Conservation (phyloP, 2,329 filamentous ascomycete genomes). For the Aspergillus persii region DNA sequence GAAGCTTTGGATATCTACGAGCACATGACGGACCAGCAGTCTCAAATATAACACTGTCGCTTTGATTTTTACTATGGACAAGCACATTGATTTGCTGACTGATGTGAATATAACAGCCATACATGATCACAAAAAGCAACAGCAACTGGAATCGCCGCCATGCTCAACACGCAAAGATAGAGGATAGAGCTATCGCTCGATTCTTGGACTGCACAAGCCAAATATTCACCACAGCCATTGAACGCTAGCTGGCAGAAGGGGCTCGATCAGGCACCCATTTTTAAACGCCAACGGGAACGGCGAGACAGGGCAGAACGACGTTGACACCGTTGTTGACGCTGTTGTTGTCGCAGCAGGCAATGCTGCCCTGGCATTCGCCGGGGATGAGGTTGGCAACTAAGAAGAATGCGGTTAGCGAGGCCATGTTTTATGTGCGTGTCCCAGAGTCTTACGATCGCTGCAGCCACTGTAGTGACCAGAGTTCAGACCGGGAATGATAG, state of each 20-base stretch:
- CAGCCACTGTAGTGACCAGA: neutral
- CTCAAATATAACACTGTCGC: too few species aligned
- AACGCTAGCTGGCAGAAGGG: neutral
- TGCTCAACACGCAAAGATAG: neutral
- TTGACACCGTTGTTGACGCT: conserved; percentile 1
- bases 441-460: neutral
- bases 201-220: neutral
- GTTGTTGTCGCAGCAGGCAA: conserved; percentile 10
- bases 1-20: too few species aligned
- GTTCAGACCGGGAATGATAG: neutral
- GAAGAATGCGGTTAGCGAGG: neutral
- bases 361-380: conserved; percentile 6
- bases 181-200: neutral
- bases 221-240: neutral
- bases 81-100: neutral
- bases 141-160: neutral
- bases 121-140: neutral
- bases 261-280: too few species aligned
- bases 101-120: neutral
- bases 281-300: neutral
- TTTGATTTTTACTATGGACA: too few species aligned
- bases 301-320: neutral
- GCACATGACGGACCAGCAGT: too few species aligned
- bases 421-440: neutral
- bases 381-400: neutral